These are phyloP conservation scores for Clausena lansium DNA, from an alignment of 345 rosid genomes.

Conservation along the genomic window DNA sequence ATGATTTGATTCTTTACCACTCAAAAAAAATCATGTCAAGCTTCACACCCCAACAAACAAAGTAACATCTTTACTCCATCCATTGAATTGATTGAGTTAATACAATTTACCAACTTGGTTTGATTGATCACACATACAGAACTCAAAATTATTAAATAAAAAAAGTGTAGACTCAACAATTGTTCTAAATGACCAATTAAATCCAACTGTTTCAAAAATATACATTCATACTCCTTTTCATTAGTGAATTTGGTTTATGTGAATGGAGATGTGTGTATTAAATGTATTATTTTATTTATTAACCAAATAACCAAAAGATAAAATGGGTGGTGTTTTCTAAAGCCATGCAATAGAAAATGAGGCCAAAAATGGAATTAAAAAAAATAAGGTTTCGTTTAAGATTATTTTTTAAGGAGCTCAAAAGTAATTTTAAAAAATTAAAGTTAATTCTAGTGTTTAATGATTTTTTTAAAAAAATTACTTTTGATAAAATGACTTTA, in stretches of 20 bases:
- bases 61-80: slow-evolving; percentile 1
- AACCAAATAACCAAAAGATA: background rate
- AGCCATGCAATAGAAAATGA: background rate
- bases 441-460: accelerated
- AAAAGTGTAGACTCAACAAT: too few relatives aligned
- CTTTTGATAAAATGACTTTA: too few relatives aligned
- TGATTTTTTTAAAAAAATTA: too few relatives aligned
- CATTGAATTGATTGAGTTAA: slow-evolving; percentile 7
- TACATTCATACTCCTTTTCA: too few relatives aligned
- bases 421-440: too few relatives aligned
- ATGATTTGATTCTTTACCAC: slow-evolving; percentile 6
- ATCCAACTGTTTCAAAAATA: too few relatives aligned
- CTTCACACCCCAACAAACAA: background rate
- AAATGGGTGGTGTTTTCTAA: background rate
- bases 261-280: too few relatives aligned
- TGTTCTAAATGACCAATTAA: too few relatives aligned
- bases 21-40: background rate
- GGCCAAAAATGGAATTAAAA: background rate
- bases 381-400: accelerated
- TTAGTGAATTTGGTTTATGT: too few relatives aligned
- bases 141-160: background rate
- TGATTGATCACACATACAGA: background rate
- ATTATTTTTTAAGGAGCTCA: too few relatives aligned
- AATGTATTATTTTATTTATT: too few relatives aligned
- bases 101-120: slow-evolving; percentile 3